Evolutionary conservation across 805 yeast species (phyloP).

Genomic region (Myxozyma nipponensis): DNA sequence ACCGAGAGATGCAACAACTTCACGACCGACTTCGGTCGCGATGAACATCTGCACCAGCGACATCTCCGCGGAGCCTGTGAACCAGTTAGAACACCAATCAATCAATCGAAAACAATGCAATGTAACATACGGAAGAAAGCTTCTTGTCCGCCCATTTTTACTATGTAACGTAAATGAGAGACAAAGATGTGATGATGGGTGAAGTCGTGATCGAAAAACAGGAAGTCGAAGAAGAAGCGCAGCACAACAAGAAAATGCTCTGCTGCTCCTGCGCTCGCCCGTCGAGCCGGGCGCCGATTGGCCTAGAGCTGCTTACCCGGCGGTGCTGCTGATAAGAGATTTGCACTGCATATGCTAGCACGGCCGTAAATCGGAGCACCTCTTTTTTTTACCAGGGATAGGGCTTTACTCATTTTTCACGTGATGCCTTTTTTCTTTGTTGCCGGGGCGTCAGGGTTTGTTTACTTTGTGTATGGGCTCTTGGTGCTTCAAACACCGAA

Average conservation of each 20-base stretch:
- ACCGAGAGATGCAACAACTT: conserved; percentile 80
- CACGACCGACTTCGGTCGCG: conserved; percentile 85
- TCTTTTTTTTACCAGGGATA: too few relatives aligned
- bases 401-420: too few relatives aligned
- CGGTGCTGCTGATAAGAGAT: too few relatives aligned
- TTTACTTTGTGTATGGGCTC: too few relatives aligned
- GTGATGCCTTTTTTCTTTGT: too few relatives aligned
- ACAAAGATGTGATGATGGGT: not conserved
- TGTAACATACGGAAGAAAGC: conserved; percentile 32
- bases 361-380: too few relatives aligned
- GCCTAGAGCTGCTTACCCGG: too few relatives aligned
- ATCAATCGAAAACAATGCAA: not conserved
- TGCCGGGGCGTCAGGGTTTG: too few relatives aligned
- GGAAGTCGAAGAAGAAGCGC: conserved; percentile 1
- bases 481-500: too few relatives aligned
- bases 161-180: not conserved
- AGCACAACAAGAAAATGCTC: not conserved
- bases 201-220: conserved; percentile 4
- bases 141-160: conserved; percentile 24
- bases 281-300: not conserved
- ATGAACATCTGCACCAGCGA: conserved; percentile 85
- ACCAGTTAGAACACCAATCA: not conserved
- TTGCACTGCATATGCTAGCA: too few relatives aligned
- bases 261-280: not conserved
- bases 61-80: conserved; percentile 87